These are phyloP conservation scores for Ganoderma resinaceum DNA, from an alignment of 1,284 basidiomycete species.

Conservation along the genomic window DNA sequence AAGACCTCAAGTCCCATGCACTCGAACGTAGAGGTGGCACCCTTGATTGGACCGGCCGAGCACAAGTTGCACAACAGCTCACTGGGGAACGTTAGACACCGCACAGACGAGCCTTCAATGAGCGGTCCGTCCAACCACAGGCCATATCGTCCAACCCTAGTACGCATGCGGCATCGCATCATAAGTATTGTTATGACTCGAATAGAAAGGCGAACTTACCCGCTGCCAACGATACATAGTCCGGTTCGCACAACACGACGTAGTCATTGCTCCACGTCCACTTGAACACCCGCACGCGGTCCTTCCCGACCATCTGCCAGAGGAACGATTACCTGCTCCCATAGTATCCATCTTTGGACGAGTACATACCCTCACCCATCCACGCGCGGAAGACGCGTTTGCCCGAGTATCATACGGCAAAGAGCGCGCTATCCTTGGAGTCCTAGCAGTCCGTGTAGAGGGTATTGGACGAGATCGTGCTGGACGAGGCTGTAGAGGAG, in stretches of 20 bases:
- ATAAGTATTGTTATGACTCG: not conserved
- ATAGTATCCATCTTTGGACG: constrained; percentile 74
- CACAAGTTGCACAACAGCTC: constrained; percentile 87
- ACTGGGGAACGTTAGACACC: constrained; percentile 90
- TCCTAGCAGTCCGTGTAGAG: constrained; percentile 75
- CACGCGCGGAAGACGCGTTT: constrained; percentile 82
- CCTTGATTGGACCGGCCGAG: constrained; percentile 53
- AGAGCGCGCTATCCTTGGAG: constrained; percentile 53
- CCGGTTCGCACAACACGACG: constrained; percentile 84
- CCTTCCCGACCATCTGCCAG: constrained; percentile 60
- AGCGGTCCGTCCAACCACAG: too few species aligned
- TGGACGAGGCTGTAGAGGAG: constrained; percentile 95
- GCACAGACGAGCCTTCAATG: constrained; percentile 83
- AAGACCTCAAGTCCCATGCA: too few species aligned
- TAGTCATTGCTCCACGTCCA: constrained; percentile 95
- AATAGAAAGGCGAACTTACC: constrained; percentile 58
- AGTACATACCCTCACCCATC: constrained; percentile 75
- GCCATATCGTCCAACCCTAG: constrained; percentile 93
- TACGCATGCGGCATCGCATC: constrained; percentile 46
- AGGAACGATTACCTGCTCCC: constrained; percentile 93
- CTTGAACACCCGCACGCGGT: constrained; percentile 69
- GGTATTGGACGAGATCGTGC: constrained; percentile 92
- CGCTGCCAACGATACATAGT: constrained; percentile 89
- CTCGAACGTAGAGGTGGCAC: too few species aligned
- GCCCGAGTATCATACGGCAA: constrained; percentile 66